A percentile compares a stretch with the other conserved stretches of the same genome.
phyloP scores from a whole-genome alignment of 2,329 filamentous ascomycete species.

The Rhynchosporium graminicola region DNA sequence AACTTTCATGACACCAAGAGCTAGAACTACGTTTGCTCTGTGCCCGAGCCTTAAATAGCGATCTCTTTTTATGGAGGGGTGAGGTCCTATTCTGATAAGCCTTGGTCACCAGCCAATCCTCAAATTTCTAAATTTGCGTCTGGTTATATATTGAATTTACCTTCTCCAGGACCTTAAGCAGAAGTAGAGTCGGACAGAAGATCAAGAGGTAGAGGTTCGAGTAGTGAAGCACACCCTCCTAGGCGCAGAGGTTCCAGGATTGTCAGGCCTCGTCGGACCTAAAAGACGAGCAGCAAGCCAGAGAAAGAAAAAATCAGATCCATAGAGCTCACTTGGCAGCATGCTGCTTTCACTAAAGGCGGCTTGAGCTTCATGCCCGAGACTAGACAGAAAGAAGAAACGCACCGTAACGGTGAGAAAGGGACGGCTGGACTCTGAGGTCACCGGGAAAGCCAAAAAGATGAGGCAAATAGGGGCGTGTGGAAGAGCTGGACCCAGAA shows the following conservation, averaged over 20 bases:
- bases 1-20: conserved; percentile 9
- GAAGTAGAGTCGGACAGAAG: conserved; percentile 18
- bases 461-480: conserved; percentile 31
- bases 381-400: conserved; percentile 16
- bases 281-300: background rate
- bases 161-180: conserved; percentile 26
- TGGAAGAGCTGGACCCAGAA: conserved; percentile 35
- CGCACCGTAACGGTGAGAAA: conserved; percentile 21
- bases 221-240: background rate
- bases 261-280: conserved; percentile 1
- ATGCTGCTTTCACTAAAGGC: conserved; percentile 22
- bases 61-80: conserved; percentile 8
- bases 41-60: conserved; percentile 5
- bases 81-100: conserved; percentile 18
- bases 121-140: conserved; percentile 21
- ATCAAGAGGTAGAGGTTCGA: conserved; percentile 7
- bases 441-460: conserved; percentile 27
- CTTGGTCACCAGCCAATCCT: conserved; percentile 28
- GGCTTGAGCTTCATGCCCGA: conserved; percentile 17
- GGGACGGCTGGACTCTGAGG: conserved; percentile 27
- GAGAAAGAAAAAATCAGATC: conserved; percentile 22
- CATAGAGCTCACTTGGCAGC: conserved; percentile 15
- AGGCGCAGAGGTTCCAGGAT: conserved; percentile 7
- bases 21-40: conserved; percentile 16
- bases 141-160: conserved; percentile 22